Evolutionary conservation across 2,329 filamentous ascomycete genomes (phyloP).

Genomic region (Chlorencoelia australis): DNA sequence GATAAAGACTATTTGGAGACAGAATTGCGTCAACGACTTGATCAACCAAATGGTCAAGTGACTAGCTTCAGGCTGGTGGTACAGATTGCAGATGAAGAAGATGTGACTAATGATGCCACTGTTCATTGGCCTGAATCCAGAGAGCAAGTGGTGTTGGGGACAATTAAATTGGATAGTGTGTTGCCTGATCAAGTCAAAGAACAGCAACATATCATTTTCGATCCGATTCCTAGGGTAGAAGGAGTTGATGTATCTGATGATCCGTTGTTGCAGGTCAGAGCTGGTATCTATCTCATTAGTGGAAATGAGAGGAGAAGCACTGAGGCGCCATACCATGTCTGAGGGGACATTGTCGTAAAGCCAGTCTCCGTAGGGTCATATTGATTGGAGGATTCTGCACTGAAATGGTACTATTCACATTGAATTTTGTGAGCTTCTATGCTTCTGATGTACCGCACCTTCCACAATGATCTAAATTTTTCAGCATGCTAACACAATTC

Average conservation of each 20-base stretch:
- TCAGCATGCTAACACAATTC: too few species aligned
- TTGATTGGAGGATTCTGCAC: too few species aligned
- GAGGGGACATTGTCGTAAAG: too few species aligned
- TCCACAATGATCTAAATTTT: too few species aligned
- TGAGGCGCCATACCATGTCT: too few species aligned
- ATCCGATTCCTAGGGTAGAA: conserved; percentile 44
- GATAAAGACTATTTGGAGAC: conserved; percentile 38
- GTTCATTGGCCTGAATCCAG: conserved; percentile 43
- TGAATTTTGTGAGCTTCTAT: too few species aligned
- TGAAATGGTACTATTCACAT: too few species aligned
- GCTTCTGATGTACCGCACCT: too few species aligned
- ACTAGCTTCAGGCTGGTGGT: conserved; percentile 38
- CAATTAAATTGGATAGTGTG: conserved; percentile 33
- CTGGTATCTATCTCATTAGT: conserved; percentile 44
- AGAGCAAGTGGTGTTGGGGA: conserved; percentile 40
- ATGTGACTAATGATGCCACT: conserved; percentile 38
- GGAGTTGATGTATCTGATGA: conserved; percentile 43
- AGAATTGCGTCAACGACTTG: conserved; percentile 33
- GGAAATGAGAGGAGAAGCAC: conserved; percentile 42
- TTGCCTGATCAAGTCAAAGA: conserved; percentile 31
- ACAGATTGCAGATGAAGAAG: conserved; percentile 39
- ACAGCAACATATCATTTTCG: conserved; percentile 45
- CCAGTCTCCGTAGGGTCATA: too few species aligned
- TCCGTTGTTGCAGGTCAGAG: conserved; percentile 45
- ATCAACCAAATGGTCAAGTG: conserved; percentile 19